These are phyloP conservation scores for button mushroom (Agaricus bisporus) DNA, from an alignment of 768 basidiomycete genomes.

Conservation along the genomic window DNA sequence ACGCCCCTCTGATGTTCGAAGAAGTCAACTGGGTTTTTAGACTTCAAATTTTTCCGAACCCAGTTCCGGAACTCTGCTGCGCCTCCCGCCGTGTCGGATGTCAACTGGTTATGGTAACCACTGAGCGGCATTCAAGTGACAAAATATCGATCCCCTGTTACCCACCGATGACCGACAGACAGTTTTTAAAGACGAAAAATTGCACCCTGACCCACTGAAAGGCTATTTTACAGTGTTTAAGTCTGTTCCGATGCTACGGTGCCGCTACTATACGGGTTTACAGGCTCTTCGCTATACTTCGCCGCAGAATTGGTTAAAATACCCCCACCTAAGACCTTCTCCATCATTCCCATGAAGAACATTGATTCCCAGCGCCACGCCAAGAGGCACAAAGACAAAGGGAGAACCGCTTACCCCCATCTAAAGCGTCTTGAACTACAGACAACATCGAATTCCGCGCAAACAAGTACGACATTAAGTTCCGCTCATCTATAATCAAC, in stretches of 20 bases:
- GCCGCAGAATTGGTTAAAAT: no score
- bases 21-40: slow-evolving; percentile 1
- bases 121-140: neutral
- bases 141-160: neutral
- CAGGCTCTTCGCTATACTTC: neutral
- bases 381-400: neutral
- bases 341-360: neutral
- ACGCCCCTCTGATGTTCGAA: slow-evolving; percentile 5
- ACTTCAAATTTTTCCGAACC: slow-evolving; percentile 2
- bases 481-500: no score
- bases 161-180: neutral
- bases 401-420: neutral
- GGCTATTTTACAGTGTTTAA: no score
- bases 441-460: neutral
- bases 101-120: slow-evolving; percentile 1
- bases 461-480: no score
- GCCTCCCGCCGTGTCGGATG: neutral
- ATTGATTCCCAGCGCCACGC: neutral
- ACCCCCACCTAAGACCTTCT: neutral
- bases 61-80: neutral
- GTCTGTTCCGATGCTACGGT: no score
- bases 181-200: neutral
- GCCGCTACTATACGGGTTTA: no score
- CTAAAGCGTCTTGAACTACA: slow-evolving; percentile 3
- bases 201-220: no score